Conservation (phyloP, 306 rosid genomes). For the Rubus parviflorus region DNA sequence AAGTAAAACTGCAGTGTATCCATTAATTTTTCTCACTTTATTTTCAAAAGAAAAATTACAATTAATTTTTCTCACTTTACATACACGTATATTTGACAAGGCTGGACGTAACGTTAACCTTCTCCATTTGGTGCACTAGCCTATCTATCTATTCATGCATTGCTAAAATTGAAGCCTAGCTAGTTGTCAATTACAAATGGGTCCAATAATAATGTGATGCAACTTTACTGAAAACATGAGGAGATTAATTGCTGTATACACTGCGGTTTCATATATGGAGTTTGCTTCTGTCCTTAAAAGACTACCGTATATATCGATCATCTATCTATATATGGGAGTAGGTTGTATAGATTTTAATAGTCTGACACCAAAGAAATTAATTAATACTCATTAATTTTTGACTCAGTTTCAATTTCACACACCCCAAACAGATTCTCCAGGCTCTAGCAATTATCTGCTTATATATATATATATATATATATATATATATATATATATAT, state of each 20-base stretch:
- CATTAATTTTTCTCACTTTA: no score
- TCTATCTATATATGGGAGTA: neutral
- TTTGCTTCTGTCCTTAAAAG: neutral
- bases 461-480: no score
- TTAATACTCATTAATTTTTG: neutral
- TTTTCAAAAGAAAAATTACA: no score
- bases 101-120: neutral
- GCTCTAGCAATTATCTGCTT: no score
- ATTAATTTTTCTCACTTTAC: neutral
- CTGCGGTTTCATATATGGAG: neutral
- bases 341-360: neutral
- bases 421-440: neutral
- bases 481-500: no score
- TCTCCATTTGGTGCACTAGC: neutral
- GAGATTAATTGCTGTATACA: neutral
- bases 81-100: neutral
- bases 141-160: neutral
- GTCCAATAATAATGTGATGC: neutral
- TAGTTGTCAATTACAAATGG: neutral
- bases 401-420: neutral
- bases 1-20: neutral
- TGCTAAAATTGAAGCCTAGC: neutral
- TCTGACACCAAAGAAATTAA: neutral
- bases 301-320: neutral
- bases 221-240: neutral